A percentile compares a stretch with the other conserved stretches of the same genome.
Conservation (phyloP, 306 rosid genomes). For the Prunus salicina region DNA sequence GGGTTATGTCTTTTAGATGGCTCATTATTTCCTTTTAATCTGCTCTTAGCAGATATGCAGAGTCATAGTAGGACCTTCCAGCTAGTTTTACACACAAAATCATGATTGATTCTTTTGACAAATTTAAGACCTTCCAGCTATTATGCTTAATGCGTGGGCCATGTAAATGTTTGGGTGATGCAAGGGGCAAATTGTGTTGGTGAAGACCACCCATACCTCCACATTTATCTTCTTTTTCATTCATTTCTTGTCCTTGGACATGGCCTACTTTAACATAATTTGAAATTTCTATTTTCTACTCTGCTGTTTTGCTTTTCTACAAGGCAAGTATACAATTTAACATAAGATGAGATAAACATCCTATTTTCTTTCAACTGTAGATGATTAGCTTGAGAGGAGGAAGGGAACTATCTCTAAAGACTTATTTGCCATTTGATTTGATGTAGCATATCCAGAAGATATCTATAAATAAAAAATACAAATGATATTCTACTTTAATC, state of each 20-base stretch:
- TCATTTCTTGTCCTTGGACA: background rate
- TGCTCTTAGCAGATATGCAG: background rate
- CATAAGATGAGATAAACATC: no score
- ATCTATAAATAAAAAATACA: background rate
- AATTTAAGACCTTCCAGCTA: background rate
- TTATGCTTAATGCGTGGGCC: background rate
- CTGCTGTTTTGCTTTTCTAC: no score
- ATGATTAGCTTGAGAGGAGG: no score
- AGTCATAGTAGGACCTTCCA: background rate
- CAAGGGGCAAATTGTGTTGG: background rate
- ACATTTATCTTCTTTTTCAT: no score
- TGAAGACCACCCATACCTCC: background rate
- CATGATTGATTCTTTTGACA: background rate
- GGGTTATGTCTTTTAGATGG: background rate
- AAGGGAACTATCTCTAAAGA: no score
- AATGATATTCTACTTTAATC: background rate
- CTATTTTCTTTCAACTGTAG: no score
- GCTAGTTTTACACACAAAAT: background rate
- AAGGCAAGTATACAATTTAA: no score
- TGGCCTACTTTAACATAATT: no score
- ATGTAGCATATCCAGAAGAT: background rate
- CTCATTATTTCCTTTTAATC: background rate
- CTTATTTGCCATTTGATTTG: background rate
- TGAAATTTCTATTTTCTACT: no score
- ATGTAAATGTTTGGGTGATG: background rate